Percentiles rank a stretch among this genome's conserved stretches.
phyloP scores from a whole-genome alignment of 1,284 basidiomycete genomes.

The Pyrrhoderma lamaoense region DNA sequence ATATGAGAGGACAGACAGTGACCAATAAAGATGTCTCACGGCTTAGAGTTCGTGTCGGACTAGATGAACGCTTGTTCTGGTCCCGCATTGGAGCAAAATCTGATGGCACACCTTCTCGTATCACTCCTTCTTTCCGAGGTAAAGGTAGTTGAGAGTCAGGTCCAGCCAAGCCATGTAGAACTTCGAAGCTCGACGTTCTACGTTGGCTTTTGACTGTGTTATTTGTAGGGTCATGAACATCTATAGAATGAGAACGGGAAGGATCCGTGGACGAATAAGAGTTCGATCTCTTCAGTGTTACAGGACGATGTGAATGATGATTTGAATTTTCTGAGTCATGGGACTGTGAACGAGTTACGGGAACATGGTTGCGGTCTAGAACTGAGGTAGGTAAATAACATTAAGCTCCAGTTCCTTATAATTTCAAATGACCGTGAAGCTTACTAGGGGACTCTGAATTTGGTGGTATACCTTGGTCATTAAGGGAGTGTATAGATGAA shows the following conservation, averaged over 20 bases:
- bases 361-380: conserved; percentile 64
- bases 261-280: conserved; percentile 30
- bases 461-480: conserved; percentile 41
- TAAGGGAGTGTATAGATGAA: conserved; percentile 33
- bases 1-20: conserved; percentile 18
- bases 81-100: conserved; percentile 34
- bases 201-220: conserved; percentile 42
- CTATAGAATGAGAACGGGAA: conserved; percentile 28
- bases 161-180: conserved; percentile 61
- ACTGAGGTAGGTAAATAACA: conserved; percentile 34
- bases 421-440: conserved; percentile 17
- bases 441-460: conserved; percentile 51
- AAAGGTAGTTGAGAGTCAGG: conserved; percentile 67
- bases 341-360: conserved; percentile 64
- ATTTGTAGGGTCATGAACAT: conserved; percentile 21
- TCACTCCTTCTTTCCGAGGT: conserved; percentile 42
- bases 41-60: conserved; percentile 70
- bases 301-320: conserved; percentile 52
- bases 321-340: conserved; percentile 57
- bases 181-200: conserved; percentile 57
- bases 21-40: conserved; percentile 44
- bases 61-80: conserved; percentile 47
- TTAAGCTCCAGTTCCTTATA: too few relatives aligned
- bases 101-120: conserved; percentile 65
- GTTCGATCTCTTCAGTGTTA: conserved; percentile 32